Base-by-base conservation (phyloP, 2,329 filamentous ascomycete species). In the Ceratocystis huliohia region DNA sequence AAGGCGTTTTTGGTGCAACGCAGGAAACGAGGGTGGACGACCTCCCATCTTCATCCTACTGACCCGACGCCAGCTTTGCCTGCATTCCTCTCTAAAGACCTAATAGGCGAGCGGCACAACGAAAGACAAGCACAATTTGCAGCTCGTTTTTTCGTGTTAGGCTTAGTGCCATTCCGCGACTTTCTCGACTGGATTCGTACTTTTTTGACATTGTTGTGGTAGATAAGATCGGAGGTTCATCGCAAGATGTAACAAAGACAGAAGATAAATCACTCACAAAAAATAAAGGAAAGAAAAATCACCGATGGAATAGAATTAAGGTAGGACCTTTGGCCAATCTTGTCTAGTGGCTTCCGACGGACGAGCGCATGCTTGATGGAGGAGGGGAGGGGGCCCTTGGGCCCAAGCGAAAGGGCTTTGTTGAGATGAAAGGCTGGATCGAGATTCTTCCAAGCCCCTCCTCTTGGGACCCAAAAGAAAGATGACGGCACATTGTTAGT, bases 351-450 rank as follows among this genome's bases (percentile, higher is more conserved):
- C 53, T 59, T 59, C 53, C 25, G 53, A 59, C 17, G 53, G 28
- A 59, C 53, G 53, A 37, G 53, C 53, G 53, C 53, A 59, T 30
- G 53, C 33, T 59, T 30, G 53, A 59, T 59, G 13, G 46, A 17
- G 28, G 28, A 17, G 53, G 15, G 28, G 53, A 33, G 22, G 53
- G 15, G 48, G 22, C 37, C 37, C 46, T 17, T 17, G 25, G 3
- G 53, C 53, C 13, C 25, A 59, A 59, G 53, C 53, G 53, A 59
- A 25, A 59, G 53, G 53, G 37, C 53, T 37, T 59, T 59, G 53
- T 30, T 59, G 28, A 59, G 53, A 59, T 59, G 53, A 59, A 59
- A 30, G 13, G 15, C 28, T 7, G 28, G 53, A 59, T 59, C 53
- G 53, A 59, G 53, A 59, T 59, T 59, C 10, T 41, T 5, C 3